Conservation (phyloP, 73 alveolate species). For the Tetrahymena borealis region DNA sequence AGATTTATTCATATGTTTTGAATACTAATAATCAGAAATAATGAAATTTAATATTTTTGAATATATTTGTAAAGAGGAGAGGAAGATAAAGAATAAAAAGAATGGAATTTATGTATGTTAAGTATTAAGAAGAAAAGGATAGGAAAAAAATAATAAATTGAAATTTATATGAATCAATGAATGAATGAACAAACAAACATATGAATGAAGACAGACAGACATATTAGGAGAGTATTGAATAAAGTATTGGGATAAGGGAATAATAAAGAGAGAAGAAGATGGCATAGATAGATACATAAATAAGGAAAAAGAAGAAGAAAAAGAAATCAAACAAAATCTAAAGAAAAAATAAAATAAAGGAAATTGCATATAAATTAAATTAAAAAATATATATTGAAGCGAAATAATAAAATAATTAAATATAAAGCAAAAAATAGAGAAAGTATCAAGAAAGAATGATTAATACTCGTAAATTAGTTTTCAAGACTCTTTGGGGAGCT, state of each 20-base stretch:
- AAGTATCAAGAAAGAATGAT: background rate
- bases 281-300: background rate
- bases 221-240: no score
- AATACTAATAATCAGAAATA: no score
- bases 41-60: no score
- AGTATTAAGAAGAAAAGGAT: no score
- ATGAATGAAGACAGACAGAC: no score
- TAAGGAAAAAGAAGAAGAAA: background rate
- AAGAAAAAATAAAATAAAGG: background rate
- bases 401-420: background rate
- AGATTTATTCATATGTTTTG: no score
- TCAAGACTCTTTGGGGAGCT: slow-evolving; percentile 1
- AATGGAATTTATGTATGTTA: no score
- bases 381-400: background rate
- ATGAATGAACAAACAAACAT: no score
- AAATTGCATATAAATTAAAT: background rate
- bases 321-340: background rate
- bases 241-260: background rate
- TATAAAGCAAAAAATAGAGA: background rate
- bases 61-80: no score
- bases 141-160: no score
- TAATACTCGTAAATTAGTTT: background rate
- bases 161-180: no score
- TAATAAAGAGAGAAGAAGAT: background rate
- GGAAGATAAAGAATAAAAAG: no score